A percentile compares a stretch with the other conserved stretches of the same genome.
These are phyloP conservation scores for Microsporum ferrugineum DNA, from an alignment of 2,329 filamentous ascomycete species.

Conservation along the genomic window DNA sequence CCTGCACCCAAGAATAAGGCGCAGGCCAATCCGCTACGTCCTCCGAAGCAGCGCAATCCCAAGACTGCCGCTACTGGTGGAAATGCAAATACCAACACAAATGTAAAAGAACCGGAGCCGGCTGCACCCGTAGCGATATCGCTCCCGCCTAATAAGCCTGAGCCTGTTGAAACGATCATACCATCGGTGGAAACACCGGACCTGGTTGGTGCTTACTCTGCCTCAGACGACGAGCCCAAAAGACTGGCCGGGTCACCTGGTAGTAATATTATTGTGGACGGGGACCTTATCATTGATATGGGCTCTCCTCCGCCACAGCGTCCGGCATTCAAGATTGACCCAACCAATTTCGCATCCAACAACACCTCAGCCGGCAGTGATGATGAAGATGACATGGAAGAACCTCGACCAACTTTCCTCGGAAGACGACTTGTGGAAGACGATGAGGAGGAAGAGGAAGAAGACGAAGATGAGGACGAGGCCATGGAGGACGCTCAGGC, in stretches of 20 bases:
- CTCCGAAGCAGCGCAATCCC: conserved; percentile 11
- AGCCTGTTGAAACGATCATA: conserved; percentile 13
- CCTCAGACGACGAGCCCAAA: conserved; percentile 26
- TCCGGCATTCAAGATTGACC: conserved; percentile 30
- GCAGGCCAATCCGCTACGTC: conserved; percentile 26
- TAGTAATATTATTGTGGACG: conserved; percentile 37
- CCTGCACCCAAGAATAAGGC: conserved; percentile 14
- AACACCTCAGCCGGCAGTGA: conserved; percentile 29
- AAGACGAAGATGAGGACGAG: conserved; percentile 18
- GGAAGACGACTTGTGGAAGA: conserved; percentile 13
- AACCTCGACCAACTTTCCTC: conserved; percentile 28
- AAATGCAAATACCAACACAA: background rate
- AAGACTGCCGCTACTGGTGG: background rate
- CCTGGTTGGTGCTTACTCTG: conserved; percentile 20
- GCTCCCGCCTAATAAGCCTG: conserved; percentile 14
- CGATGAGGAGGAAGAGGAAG: conserved; percentile 14
- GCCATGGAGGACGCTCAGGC: conserved; percentile 17
- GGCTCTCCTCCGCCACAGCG: conserved; percentile 35
- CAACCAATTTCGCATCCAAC: conserved; percentile 33
- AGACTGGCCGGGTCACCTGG: conserved; percentile 26
- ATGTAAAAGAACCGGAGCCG: background rate
- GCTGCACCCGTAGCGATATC: conserved; percentile 5
- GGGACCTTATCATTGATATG: conserved; percentile 39
- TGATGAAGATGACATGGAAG: conserved; percentile 30
- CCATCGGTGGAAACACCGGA: conserved; percentile 19